Evolutionary conservation across 495 filamentous ascomycete genomes (phyloP), one percentile per base, ranked within the genome.

Genomic region (Achaetomiella virescens): DNA sequence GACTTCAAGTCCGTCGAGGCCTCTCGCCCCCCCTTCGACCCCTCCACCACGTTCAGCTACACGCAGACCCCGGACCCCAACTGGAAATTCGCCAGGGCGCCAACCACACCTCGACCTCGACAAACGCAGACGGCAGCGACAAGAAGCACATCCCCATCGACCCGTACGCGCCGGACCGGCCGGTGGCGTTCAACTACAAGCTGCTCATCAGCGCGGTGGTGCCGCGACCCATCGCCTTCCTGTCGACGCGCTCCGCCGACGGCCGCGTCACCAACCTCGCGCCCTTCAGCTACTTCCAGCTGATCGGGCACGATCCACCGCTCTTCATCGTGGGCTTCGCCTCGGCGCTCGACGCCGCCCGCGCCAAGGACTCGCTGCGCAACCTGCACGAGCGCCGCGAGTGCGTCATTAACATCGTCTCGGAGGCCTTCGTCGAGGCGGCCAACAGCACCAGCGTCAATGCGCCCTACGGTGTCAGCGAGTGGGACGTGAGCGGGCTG

Each of bases 281-380:
- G 1, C 91, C 91, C 0, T 96, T 91, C 75, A 85, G 80, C 59
- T 96, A 93, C 74, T 86, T 89, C 58, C 81, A 89, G 55, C 66
- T 97, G 10, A 79, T 96, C 60, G 84, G 84, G 63, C 89, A 95
- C 66, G 92, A 97, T 67, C 92, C 93, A 2, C 93, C 93, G 1
- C 75, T 96, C 25, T 95, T 97, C 72, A 77, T 78, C n/a, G 72
- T 97, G 17, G 90, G 93, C 7, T 87, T 90, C 66, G 77, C 79
- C 0, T 74, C 75, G 3, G 64, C 76, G 46, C 68, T 82, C 11
- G 76, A 77, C 3, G 52, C 48, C 15, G 71, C 74, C 0, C 66
- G 66, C 9, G 69, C 76, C 59, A 96, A 96, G 68, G 92, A 97
- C 64, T 84, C 84, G 18, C 69, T 95, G 57, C 74, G 72, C 61